Evolutionary conservation across 225 moss, liverwort and hornwort species (phyloP).

Genomic region (Anthoceros angustus): DNA sequence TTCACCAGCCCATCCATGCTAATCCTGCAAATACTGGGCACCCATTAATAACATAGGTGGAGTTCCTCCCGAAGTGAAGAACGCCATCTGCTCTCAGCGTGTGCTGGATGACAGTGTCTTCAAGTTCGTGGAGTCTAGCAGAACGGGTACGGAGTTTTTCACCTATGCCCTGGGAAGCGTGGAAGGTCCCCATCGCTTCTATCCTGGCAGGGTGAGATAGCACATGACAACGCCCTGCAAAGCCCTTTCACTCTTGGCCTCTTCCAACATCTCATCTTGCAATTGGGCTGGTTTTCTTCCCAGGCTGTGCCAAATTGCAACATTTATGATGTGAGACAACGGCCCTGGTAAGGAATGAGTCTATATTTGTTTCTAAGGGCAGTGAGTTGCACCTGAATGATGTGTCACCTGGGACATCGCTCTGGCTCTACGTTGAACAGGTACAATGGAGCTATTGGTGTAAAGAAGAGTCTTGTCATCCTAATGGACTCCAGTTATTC

Average conservation of each 20-base stretch:
- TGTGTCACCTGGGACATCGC: too few species aligned
- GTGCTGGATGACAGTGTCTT: not conserved
- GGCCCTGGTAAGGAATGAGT: too few species aligned
- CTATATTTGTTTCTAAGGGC: too few species aligned
- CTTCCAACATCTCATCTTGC: too few species aligned
- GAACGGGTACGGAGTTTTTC: not conserved
- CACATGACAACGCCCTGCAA: too few species aligned
- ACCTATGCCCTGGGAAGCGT: not conserved
- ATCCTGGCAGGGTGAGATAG: not conserved
- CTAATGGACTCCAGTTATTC: not conserved
- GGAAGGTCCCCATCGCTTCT: not conserved
- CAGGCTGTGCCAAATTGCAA: too few species aligned
- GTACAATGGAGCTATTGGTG: not conserved
- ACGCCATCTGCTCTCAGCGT: not conserved
- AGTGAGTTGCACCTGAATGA: too few species aligned
- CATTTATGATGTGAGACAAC: too few species aligned
- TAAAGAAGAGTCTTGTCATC: not conserved
- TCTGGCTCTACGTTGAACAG: not conserved
- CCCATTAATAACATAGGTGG: not conserved
- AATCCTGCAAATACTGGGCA: not conserved
- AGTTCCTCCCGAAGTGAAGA: not conserved
- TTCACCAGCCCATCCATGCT: not conserved
- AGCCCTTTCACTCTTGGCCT: too few species aligned
- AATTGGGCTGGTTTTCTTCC: too few species aligned
- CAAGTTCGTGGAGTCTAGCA: not conserved